Base-by-base conservation (phyloP, 805 yeast species). In the Candida rishiriensis region DNA sequence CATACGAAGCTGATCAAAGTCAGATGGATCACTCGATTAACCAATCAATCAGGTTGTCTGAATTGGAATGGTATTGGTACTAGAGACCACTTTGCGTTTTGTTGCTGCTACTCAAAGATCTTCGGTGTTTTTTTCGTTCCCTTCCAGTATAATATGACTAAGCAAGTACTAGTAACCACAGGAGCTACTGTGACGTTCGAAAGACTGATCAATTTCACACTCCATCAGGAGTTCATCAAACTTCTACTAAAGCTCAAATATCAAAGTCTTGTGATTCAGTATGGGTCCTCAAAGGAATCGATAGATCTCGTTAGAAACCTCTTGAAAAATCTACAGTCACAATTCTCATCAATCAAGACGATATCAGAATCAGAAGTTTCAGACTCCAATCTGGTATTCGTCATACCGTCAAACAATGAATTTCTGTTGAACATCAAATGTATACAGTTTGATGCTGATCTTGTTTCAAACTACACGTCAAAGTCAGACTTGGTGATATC, bases 111-210 rank as follows among this genome's bases (percentile, higher is more conserved):
- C 26, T 7, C 26, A 21, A 21, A 21, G 26, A 21, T 21, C 26
- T 21, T 21, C 26, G 26, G 26, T 7, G 7, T 21, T 21, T 21
- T 21, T 21, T 7, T n/a, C n/a, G n/a, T n/a, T n/a, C 26, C 4
- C 4, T 21, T 21, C 7, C 26, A 21, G 7, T 7, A 21, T 7
- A 21, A 21, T 7, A 21, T 21, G 26, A 21, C 26, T 21, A 49
- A 49, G 34, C 62, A 60, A 30, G 41, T 57, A 9, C 66, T 90
- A 30, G 83, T 90, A 5, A 83, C 95, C 0, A 85, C 95, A 3
- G 98, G 98, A 1, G 97, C 97, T 2, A 90, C 97, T 0, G 90
- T 85, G 16, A 84, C 95, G 0, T 91, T 91, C 59, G 71, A 73
- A 10, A 65, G 58, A 14, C 73, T 91, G 13, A 63, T 91, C 1